Evolutionary conservation across 352 stramenopile genomes (phyloP).

Genomic region (Phytophthora lateralis): DNA sequence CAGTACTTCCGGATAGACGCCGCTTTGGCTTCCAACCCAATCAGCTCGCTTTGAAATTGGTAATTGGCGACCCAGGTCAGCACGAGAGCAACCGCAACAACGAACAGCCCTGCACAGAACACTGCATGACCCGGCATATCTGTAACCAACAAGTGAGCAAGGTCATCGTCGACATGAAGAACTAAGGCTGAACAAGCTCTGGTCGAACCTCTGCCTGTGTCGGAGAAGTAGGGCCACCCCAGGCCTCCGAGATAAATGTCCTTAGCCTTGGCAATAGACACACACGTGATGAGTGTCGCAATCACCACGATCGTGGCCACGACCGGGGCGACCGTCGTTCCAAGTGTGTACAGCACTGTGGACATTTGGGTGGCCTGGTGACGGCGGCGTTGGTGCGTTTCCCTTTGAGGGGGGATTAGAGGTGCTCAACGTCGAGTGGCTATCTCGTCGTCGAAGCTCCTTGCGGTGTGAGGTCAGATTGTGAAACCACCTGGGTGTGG

Average conservation of each 20-base stretch:
- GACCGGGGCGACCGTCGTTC: constrained; percentile 33
- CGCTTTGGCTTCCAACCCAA: constrained; percentile 13
- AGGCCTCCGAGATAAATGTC: constrained; percentile 53
- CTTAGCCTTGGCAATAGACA: constrained; percentile 41
- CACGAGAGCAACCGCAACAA: constrained; percentile 38
- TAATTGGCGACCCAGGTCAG: constrained; percentile 57
- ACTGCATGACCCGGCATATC: constrained; percentile 45
- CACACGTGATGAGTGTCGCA: constrained; percentile 47
- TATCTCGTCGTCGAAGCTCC: too few relatives aligned
- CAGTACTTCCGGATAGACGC: constrained; percentile 19
- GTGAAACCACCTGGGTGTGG: too few relatives aligned
- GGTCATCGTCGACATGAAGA: not conserved
- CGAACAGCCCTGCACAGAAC: constrained; percentile 40
- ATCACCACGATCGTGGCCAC: constrained; percentile 37
- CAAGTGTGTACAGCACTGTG: constrained; percentile 8
- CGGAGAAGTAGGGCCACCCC: constrained; percentile 62
- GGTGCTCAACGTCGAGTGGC: too few relatives aligned
- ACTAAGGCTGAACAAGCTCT: not conserved
- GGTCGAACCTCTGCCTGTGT: constrained; percentile 42
- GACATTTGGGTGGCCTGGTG: too few relatives aligned
- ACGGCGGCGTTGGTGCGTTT: not conserved
- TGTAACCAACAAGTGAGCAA: not conserved
- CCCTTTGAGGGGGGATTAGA: not conserved
- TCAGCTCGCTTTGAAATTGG: constrained; percentile 45
- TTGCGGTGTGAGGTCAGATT: too few relatives aligned